A percentile compares a stretch with the other conserved stretches of the same genome.
Evolutionary conservation across 2,329 filamentous ascomycete genomes (phyloP).

Genomic region (Hypomyces rosellus): DNA sequence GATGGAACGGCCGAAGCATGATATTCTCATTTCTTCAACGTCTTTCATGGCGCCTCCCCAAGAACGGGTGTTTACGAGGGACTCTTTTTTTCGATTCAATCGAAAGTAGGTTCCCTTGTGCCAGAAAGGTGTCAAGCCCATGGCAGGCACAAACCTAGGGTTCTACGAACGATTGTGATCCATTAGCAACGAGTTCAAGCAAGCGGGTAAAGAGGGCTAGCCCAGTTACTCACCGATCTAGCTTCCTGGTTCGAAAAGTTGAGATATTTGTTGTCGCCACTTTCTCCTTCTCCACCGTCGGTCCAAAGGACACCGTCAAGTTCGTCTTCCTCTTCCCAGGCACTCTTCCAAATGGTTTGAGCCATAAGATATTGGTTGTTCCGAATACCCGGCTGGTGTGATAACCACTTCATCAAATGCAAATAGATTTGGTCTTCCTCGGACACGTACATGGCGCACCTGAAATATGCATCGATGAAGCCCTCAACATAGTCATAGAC

Average conservation of each 20-base stretch:
- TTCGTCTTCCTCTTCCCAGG: conserved; percentile 51
- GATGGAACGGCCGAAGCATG: conserved; percentile 46
- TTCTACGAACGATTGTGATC: conserved; percentile 23
- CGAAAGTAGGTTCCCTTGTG: conserved; percentile 45
- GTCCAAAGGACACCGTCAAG: conserved; percentile 32
- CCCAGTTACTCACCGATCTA: conserved; percentile 33
- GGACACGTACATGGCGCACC: conserved; percentile 46
- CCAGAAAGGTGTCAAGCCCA: conserved; percentile 50
- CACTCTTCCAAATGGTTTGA: conserved; percentile 47
- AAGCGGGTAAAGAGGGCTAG: neutral
- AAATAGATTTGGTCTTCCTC: conserved; percentile 52
- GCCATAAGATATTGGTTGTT: conserved; percentile 48
- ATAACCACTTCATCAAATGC: conserved; percentile 54
- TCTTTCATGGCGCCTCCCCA: conserved; percentile 39
- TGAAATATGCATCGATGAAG: conserved; percentile 40
- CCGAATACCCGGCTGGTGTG: conserved; percentile 43
- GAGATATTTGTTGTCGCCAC: conserved; percentile 37
- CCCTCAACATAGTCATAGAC: conserved; percentile 27
- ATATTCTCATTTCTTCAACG: conserved; percentile 46
- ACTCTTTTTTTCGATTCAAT: conserved; percentile 40
- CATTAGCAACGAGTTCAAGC: neutral
- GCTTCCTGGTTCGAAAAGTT: conserved; percentile 56
- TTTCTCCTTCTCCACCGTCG: conserved; percentile 32
- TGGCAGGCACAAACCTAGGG: conserved; percentile 48
- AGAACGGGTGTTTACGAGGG: conserved; percentile 26